Evolutionary conservation across 2,329 filamentous ascomycete species (phyloP).

Genomic region (Ophiobolus disseminans): DNA sequence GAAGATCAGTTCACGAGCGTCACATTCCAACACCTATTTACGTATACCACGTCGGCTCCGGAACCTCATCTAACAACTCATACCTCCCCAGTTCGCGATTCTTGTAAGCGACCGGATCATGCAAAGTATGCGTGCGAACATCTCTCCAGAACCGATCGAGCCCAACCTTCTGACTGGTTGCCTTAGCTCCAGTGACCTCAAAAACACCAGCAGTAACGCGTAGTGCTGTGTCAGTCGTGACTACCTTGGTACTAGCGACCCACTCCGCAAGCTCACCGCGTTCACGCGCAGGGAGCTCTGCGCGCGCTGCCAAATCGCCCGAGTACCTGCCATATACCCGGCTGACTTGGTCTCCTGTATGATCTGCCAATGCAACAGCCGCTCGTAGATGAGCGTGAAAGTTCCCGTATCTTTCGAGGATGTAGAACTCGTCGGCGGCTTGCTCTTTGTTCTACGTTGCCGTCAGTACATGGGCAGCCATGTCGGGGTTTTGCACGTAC

Average conservation of each 20-base stretch:
- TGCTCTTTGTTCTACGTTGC: conserved; percentile 58
- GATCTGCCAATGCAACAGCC: conserved; percentile 65
- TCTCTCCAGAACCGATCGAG: conserved; percentile 72
- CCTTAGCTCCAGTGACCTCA: conserved; percentile 67
- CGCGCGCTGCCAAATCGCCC: conserved; percentile 44
- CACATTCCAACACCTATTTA: conserved; percentile 30
- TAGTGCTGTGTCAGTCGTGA: conserved; percentile 66
- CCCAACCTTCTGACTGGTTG: conserved; percentile 65
- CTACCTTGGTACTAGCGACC: conserved; percentile 68
- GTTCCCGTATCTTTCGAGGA: conserved; percentile 69
- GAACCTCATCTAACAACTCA: conserved; percentile 63
- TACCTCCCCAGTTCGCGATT: conserved; percentile 67
- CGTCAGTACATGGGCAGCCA: conserved; percentile 3
- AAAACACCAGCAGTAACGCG: conserved; percentile 68
- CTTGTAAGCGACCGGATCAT: conserved; percentile 73
- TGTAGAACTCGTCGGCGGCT: conserved; percentile 69
- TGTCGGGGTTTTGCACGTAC: conserved; percentile 12
- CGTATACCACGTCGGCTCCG: conserved; percentile 69
- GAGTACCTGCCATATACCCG: conserved; percentile 55
- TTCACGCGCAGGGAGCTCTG: conserved; percentile 57
- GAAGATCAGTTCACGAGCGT: not conserved
- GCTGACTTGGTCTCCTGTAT: conserved; percentile 59
- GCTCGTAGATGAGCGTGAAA: conserved; percentile 68
- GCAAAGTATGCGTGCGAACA: conserved; percentile 69
- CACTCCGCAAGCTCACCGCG: conserved; percentile 68